Base-by-base conservation (phyloP, 129 eudicot species). In the Artemisia tridentata region DNA sequence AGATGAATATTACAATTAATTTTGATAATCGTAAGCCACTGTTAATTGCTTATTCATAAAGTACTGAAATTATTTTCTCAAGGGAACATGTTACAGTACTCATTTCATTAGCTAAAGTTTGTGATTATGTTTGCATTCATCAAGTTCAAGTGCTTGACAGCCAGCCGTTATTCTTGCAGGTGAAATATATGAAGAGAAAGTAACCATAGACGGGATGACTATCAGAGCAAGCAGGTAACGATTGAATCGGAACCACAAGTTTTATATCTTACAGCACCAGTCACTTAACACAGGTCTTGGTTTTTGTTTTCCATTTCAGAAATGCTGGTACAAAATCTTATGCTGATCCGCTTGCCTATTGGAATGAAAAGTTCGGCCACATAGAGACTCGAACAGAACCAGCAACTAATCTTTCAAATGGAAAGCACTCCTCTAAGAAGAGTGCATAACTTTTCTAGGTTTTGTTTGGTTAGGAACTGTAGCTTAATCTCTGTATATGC, bases 271-370 rank as follows among this genome's bases (percentile, higher is more conserved):
- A 8, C 7, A n/a, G 19, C 65, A 21, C 21, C 18, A 59, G 68
- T 49, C 3, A 18, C 29, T 56, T 27, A 72, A 68, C 45, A 54
- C 23, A 7, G 25, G 47, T 63, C 15, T 73, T 8, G 10, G 52
- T 13, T 65, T 69, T 51, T 52, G 45, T 34, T 18, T 48, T 16
- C 67, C 16, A 0, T 53, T 18, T 25, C 57, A 88, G 96, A 68
- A 79, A 59, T 59, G 68, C 77, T 18, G 80, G 68, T 15, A 77
- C 84, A 21, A 64, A 65, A 55, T 88, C 96, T 18, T 88, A 74
- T 56, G 86, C 81, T 21, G 87, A 86, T 67, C 89, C 92, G 3
- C 79, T 70, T 16, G 75, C 69, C 7, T 88, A 69, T 55, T 69
- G 77, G 68, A 76, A 85, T 48, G 69, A 61, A 62, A 80, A 70